Evolutionary conservation across 2,329 filamentous ascomycete genomes (phyloP), one percentile per base, ranked within the genome.

Genomic region (Alternaria triticina): DNA sequence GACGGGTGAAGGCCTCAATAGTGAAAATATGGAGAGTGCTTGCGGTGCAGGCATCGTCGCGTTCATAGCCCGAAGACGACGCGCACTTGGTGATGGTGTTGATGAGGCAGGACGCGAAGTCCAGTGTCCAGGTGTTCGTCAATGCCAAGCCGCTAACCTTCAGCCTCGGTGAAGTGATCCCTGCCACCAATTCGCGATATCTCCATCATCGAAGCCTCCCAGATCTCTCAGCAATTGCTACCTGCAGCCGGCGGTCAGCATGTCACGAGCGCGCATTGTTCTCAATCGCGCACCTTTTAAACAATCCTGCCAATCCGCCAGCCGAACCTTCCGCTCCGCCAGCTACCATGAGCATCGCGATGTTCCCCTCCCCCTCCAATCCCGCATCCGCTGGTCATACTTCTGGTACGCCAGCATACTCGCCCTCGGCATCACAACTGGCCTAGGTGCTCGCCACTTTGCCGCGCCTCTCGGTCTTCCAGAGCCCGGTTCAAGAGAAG

Each of bases 371-470:
- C 59, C 67, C 43, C 62, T 68, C 40, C 70, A 70, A 51, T 61
- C 70, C 50, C 70, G 70, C 22, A 74, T 75, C 33, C 74, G 73
- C 52, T 69, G 70, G 62, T 70, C 71, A 3, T 77, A 77, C 66
- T 54, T 76, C 54, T 77, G 74, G 75, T 78, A 78, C 52, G 74
- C 67, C 52, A 61, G 73, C 46, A 67, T 77, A 27, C 69, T 77
- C 40, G 63, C 69, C 2, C 47, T 71, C 5, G 74, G 76, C 27
- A 64, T 72, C 58, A 65, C 64, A 8, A 67, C 70, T 9, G 75
- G 76, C 12, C 65, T 74, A 36, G 66, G 64, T 4, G 61, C 74
- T 27, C 70, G 70, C 44, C 66, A 74, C 13, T 77, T 76, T 27
- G 70, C 70, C 22, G 67, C 67, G 13, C 75, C 76, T 1, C 65